Evolutionary conservation across 2,329 filamentous ascomycete species (phyloP), one percentile per base, ranked within the genome.

Genomic region (Phialemonium atrogriseum): DNA sequence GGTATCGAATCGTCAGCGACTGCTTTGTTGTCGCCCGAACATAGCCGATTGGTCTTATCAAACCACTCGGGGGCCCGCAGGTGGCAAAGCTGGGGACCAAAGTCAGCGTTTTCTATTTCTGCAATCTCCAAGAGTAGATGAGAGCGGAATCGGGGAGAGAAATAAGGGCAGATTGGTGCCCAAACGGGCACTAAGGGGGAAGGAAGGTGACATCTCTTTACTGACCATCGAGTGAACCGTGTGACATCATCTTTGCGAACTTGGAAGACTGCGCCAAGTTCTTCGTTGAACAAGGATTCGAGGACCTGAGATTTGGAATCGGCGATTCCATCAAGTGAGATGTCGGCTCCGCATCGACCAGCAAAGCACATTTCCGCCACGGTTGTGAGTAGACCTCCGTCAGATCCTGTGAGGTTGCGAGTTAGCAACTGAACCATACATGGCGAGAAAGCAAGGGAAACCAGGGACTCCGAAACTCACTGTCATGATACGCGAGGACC

Each of bases 331-430:
- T 95, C 88, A 35, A 95, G 66, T 68, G 84, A 82, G 37, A 96
- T 68, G 45, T 93, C 84, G 18, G 86, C 72, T 39, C 89, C 91
- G 49, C 84, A 93, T 34, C 88, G 82, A 17, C 91, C 91, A 19
- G 91, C 89, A 54, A 96, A 96, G 77, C 94, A 93, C 91, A 96
- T 96, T 60, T 98, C 91, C 3, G 80, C 84, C 20, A 96, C 62
- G 5, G 89, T 88, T 1, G 89, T 91, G 52, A 96, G 75, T 8
- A 96, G 66, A 49, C 91, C 91, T 55, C 89, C 91, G 54, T 96
- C 89, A 0, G 87, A 95, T 27, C n/a, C n/a, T n/a, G n/a, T n/a
- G n/a, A n/a, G n/a, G n/a, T n/a, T n/a, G n/a, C n/a, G n/a, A n/a
- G n/a, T n/a, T n/a, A n/a, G n/a, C n/a, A n/a, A n/a, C n/a, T n/a